Evolutionary conservation across 2,329 filamentous ascomycete genomes (phyloP).

Genomic region (Clonostachys rhizophaga): DNA sequence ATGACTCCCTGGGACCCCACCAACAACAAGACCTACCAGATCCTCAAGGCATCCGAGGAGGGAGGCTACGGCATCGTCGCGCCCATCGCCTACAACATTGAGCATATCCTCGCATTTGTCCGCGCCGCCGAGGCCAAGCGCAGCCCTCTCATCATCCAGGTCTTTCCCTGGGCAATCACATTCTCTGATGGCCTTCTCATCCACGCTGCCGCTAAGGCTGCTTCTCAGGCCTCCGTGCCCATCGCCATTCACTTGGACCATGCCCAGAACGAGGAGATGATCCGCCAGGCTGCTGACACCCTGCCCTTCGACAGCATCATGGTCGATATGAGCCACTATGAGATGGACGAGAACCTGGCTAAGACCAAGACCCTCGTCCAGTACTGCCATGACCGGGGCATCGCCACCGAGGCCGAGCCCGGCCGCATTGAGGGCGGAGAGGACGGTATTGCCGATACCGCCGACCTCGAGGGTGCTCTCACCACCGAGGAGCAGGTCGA

Average conservation of each 20-base stretch:
- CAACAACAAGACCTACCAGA: constrained; percentile 20
- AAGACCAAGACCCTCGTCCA: constrained; percentile 57
- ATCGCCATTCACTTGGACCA: constrained; percentile 64
- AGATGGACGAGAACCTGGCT: constrained; percentile 64
- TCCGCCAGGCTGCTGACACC: constrained; percentile 48
- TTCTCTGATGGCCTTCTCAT: constrained; percentile 52
- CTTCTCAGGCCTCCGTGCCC: constrained; percentile 49
- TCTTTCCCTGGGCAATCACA: constrained; percentile 68
- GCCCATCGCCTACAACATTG: constrained; percentile 59
- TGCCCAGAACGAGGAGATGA: constrained; percentile 55
- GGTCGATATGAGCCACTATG: constrained; percentile 73
- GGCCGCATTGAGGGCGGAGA: constrained; percentile 62
- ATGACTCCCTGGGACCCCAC: constrained; percentile 11
- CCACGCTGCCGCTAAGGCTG: constrained; percentile 49
- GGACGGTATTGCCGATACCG: constrained; percentile 63
- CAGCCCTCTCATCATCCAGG: constrained; percentile 63
- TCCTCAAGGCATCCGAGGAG: constrained; percentile 46
- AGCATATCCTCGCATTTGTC: constrained; percentile 64
- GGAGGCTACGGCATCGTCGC: constrained; percentile 49
- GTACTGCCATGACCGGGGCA: constrained; percentile 58
- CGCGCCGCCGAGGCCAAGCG: constrained; percentile 63
- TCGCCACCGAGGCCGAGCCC: constrained; percentile 65
- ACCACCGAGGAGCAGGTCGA: constrained; percentile 66
- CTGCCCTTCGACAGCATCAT: constrained; percentile 67
- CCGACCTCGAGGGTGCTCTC: constrained; percentile 40